phyloP scores from a whole-genome alignment of 208 protist species.

The Leishmania tarentolae region DNA sequence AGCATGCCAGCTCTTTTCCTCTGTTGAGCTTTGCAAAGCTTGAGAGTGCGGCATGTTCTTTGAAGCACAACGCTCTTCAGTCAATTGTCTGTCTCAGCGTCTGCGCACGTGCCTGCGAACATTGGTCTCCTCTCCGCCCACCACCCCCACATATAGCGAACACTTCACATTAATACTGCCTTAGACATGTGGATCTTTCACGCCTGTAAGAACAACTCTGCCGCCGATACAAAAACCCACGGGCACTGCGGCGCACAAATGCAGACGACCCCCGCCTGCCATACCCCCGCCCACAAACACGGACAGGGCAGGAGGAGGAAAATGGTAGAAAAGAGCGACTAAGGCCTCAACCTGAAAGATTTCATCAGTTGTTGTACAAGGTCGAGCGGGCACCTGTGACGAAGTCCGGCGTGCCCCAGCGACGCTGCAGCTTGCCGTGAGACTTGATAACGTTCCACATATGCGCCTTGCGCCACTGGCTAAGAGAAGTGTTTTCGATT shows the following conservation, averaged over 20 bases:
- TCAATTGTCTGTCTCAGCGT: neutral
- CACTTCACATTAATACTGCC: neutral
- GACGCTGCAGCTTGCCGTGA: conserved; percentile 79
- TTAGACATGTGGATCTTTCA: neutral
- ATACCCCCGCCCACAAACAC: neutral
- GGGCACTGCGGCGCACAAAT: neutral
- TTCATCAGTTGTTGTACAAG: conserved; percentile 55
- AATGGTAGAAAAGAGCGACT: neutral
- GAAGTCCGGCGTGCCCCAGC: conserved; percentile 77
- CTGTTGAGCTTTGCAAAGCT: neutral
- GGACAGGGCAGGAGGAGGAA: neutral
- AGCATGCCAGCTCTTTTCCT: neutral
- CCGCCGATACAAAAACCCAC: neutral
- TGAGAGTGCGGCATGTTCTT: neutral
- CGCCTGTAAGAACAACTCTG: neutral
- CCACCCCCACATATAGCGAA: neutral
- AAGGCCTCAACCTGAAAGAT: neutral
- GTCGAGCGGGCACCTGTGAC: conserved; percentile 67
- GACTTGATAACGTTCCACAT: conserved; percentile 89
- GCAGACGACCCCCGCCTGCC: neutral
- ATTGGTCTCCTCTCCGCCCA: neutral
- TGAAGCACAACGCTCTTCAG: neutral
- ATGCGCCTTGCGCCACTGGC: conserved; percentile 79
- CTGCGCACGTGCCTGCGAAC: neutral
- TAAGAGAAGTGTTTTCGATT: conserved; percentile 80